phyloP scores from a whole-genome alignment of 2,329 filamentous ascomycete genomes.

The Zymoseptoria crescenta region DNA sequence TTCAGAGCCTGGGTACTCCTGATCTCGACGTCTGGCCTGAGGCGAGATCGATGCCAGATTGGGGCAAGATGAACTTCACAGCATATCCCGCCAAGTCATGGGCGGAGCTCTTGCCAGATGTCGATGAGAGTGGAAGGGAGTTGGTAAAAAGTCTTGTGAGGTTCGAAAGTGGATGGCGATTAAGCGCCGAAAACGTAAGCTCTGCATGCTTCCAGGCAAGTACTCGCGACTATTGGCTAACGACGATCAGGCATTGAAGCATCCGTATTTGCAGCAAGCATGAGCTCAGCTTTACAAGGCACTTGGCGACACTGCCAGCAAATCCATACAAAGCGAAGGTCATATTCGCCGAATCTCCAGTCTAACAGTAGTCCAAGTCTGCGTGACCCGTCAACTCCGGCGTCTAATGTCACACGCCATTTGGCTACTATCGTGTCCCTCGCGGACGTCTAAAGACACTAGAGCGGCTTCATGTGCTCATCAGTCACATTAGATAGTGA shows the following conservation, averaged over 20 bases:
- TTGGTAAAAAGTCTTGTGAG: too few relatives aligned
- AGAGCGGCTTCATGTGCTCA: too few relatives aligned
- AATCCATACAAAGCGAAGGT: neutral
- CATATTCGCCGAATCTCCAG: too few relatives aligned
- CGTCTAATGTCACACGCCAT: too few relatives aligned
- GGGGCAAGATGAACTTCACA: slow-evolving; percentile 76
- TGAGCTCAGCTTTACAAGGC: neutral
- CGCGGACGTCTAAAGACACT: too few relatives aligned
- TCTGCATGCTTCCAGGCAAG: neutral
- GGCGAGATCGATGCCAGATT: slow-evolving; percentile 66
- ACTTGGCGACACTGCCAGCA: too few relatives aligned
- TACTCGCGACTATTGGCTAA: neutral
- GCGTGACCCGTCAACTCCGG: too few relatives aligned
- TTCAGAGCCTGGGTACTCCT: slow-evolving; percentile 83
- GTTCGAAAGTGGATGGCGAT: too few relatives aligned
- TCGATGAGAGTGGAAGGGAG: too few relatives aligned
- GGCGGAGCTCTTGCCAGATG: slow-evolving; percentile 59
- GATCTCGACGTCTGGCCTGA: slow-evolving; percentile 74
- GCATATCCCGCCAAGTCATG: slow-evolving; percentile 62
- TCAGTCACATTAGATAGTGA: too few relatives aligned
- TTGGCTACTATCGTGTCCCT: too few relatives aligned
- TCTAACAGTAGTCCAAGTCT: too few relatives aligned
- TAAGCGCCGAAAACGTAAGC: slow-evolving; percentile 56
- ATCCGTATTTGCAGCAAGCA: slow-evolving; percentile 7
- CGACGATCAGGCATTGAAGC: slow-evolving; percentile 9